Evolutionary conservation across 208 protist genomes (phyloP).

Genomic region (Trichomonas tenax): DNA sequence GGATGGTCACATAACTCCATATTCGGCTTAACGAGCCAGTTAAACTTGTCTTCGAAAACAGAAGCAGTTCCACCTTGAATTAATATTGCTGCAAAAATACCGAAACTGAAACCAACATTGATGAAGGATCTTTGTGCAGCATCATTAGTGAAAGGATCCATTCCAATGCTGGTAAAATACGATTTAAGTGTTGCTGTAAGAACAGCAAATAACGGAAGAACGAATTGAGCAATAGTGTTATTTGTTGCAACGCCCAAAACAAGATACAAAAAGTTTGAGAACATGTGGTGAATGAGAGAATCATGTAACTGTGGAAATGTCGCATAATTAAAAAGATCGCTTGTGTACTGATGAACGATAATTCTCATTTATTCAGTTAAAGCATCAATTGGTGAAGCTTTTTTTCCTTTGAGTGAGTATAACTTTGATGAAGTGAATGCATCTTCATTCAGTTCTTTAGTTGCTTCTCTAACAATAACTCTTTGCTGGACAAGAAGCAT

Average conservation of each 20-base stretch:
- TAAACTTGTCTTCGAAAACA: background rate
- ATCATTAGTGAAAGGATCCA: background rate
- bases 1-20: background rate
- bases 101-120: background rate
- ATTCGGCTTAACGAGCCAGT: background rate
- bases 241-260: background rate
- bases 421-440: background rate
- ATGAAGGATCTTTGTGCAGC: background rate
- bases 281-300: background rate
- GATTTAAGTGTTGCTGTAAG: background rate
- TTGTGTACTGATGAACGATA: background rate
- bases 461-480: background rate
- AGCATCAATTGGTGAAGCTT: background rate
- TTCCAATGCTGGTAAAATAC: background rate
- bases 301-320: background rate
- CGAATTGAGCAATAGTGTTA: background rate
- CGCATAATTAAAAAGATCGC: background rate
- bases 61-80: background rate
- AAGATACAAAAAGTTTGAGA: background rate
- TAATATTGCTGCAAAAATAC: background rate
- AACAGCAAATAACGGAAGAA: background rate
- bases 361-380: background rate
- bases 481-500: background rate
- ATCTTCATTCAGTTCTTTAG: background rate
- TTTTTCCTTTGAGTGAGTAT: background rate